Conservation (phyloP, 192 early-diverging fungal genomes). For the Lunasporangiospora selenospora region DNA sequence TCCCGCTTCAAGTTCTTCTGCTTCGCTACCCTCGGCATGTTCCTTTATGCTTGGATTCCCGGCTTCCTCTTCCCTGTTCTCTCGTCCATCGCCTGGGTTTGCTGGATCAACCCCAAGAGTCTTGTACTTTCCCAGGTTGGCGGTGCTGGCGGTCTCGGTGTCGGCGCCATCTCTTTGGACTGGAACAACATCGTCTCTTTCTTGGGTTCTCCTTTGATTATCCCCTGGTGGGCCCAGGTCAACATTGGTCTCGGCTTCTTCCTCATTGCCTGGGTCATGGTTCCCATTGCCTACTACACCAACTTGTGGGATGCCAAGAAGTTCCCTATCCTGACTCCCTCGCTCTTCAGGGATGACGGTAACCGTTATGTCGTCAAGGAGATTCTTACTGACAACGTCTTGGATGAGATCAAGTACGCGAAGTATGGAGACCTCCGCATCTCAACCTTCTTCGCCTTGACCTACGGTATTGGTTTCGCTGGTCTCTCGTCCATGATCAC, state of each 20-base stretch:
- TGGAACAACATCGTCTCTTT: conserved; percentile 57
- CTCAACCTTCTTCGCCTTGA: conserved; percentile 38
- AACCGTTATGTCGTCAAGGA: conserved; percentile 18
- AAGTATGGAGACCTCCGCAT: conserved; percentile 44
- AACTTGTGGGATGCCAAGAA: conserved; percentile 56
- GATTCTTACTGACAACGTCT: conserved; percentile 37
- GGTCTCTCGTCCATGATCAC: conserved; percentile 57
- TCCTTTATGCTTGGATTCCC: conserved; percentile 50
- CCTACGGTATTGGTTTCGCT: conserved; percentile 58
- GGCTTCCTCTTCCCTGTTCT: conserved; percentile 33
- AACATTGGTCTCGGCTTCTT: conserved; percentile 67
- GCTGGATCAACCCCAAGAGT: neutral
- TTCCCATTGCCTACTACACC: conserved; percentile 66
- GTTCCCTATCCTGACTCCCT: conserved; percentile 39
- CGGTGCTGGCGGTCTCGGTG: conserved; percentile 69
- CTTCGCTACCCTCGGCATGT: conserved; percentile 41
- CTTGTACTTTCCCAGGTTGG: conserved; percentile 11
- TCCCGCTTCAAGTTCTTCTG: conserved; percentile 32
- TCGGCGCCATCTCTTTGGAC: conserved; percentile 71
- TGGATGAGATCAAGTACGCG: conserved; percentile 50
- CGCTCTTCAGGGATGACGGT: conserved; percentile 39
- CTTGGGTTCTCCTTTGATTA: conserved; percentile 29
- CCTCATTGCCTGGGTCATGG: conserved; percentile 70
- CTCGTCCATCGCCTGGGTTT: conserved; percentile 6
- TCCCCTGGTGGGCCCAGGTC: conserved; percentile 58